These are phyloP conservation scores for Cladosporium sp. DNA, from an alignment of 2,329 filamentous ascomycete species.

Conservation along the genomic window DNA sequence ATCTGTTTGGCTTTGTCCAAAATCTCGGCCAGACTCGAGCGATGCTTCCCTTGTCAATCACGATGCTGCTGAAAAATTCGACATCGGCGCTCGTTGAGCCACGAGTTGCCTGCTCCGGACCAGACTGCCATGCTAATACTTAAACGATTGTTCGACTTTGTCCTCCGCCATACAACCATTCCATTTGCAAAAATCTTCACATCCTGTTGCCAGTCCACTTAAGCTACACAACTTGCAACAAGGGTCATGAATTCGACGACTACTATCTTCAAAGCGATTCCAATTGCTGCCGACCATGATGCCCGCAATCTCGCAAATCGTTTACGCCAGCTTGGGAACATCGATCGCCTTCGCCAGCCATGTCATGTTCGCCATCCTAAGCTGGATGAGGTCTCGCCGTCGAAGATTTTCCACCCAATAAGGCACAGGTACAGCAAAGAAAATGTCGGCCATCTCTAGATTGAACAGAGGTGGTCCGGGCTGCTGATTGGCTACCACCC, in stretches of 20 bases:
- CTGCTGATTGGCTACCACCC: not conserved
- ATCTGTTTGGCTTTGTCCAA: slow-evolving; percentile 4
- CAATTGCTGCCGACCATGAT: not conserved
- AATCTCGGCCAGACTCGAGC: not conserved
- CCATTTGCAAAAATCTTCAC: not conserved
- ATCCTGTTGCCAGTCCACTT: not conserved
- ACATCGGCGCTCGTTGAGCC: not conserved
- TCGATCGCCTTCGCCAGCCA: not conserved
- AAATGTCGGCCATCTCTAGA: not conserved
- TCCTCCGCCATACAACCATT: not conserved
- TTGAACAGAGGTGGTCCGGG: not conserved
- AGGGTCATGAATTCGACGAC: not conserved
- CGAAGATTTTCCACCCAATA: not conserved
- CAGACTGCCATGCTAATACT: not conserved
- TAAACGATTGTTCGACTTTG: not conserved
- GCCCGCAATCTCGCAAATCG: not conserved
- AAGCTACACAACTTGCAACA: not conserved
- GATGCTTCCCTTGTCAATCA: not conserved
- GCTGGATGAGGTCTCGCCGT: slow-evolving; percentile 1
- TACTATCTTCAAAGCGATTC: not conserved
- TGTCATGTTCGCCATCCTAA: not conserved
- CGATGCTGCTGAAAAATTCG: not conserved
- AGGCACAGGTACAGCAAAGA: not conserved
- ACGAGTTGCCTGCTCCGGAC: not conserved
- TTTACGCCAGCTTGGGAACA: slow-evolving; percentile 2